These are phyloP conservation scores for Escovopsis sp. DNA, from an alignment of 2,329 filamentous ascomycete genomes.

Conservation along the genomic window DNA sequence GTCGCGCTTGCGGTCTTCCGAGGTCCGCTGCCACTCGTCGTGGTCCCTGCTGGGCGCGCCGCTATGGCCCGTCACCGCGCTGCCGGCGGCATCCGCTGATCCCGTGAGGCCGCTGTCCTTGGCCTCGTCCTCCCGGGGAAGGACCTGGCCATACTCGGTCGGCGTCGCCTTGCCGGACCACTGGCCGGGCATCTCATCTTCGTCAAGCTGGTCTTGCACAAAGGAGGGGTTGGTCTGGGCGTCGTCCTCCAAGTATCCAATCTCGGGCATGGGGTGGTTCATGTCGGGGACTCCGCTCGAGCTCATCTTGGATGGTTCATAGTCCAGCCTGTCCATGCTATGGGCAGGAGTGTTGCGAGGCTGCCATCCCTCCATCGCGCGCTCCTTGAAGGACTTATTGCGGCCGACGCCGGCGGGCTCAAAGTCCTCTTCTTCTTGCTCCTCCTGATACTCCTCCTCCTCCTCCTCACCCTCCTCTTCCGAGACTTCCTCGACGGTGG, in stretches of 20 bases:
- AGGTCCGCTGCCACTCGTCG: conserved; percentile 49
- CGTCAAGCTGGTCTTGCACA: conserved; percentile 55
- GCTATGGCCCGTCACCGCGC: conserved; percentile 33
- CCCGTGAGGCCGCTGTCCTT: conserved; percentile 26
- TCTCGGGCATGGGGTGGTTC: conserved; percentile 60
- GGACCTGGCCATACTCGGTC: conserved; percentile 15
- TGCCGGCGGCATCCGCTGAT: conserved; percentile 37
- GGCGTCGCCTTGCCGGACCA: conserved; percentile 44
- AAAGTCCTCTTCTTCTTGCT: conserved; percentile 20
- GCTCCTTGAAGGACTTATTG: conserved; percentile 52
- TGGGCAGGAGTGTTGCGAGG: conserved; percentile 41
- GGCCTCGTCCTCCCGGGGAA: conserved; percentile 14
- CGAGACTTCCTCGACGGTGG: conserved; percentile 16
- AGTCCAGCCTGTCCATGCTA: conserved; percentile 41
- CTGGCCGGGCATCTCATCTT: conserved; percentile 21
- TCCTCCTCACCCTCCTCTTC: conserved; percentile 10
- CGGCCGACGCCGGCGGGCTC: conserved; percentile 36
- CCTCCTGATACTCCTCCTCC: too few species aligned
- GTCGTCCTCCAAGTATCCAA: conserved; percentile 53
- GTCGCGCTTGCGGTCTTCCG: conserved; percentile 48
- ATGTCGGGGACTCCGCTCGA: conserved; percentile 55
- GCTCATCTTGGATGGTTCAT: conserved; percentile 41
- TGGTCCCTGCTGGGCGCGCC: conserved; percentile 40
- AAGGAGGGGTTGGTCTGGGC: conserved; percentile 75
- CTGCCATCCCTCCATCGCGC: conserved; percentile 39